A percentile compares a stretch with the other conserved stretches of the same genome.
phyloP scores from a whole-genome alignment of 2,329 filamentous ascomycete genomes.

The Colletotrichum tropicicola region DNA sequence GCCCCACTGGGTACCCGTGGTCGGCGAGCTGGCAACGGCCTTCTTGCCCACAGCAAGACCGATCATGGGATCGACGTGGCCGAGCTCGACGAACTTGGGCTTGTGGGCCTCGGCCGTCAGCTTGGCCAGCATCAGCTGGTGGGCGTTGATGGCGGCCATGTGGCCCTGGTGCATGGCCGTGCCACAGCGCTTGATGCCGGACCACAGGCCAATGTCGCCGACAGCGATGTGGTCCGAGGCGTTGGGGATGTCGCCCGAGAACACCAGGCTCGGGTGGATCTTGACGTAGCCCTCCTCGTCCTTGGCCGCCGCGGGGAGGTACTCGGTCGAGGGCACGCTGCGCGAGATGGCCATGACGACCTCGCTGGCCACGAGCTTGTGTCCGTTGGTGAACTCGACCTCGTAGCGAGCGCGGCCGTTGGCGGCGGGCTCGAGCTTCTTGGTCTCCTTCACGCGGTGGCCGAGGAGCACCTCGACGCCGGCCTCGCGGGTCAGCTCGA shows the following conservation, averaged over 20 bases:
- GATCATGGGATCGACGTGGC: slow-evolving; percentile 71
- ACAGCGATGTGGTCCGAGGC: slow-evolving; percentile 70
- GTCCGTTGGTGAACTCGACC: slow-evolving; percentile 68
- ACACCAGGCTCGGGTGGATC: slow-evolving; percentile 65
- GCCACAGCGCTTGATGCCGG: slow-evolving; percentile 83
- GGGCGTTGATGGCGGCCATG: slow-evolving; percentile 71
- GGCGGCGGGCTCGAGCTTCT: slow-evolving; percentile 48
- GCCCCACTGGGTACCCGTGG: slow-evolving; percentile 65
- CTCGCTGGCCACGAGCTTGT: slow-evolving; percentile 67
- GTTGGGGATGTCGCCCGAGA: slow-evolving; percentile 64
- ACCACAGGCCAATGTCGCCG: slow-evolving; percentile 77
- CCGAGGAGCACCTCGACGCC: slow-evolving; percentile 73
- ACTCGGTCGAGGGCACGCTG: slow-evolving; percentile 68
- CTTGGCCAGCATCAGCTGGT: slow-evolving; percentile 65
- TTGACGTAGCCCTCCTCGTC: slow-evolving; percentile 73
- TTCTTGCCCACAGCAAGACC: slow-evolving; percentile 76
- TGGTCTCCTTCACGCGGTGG: slow-evolving; percentile 62
- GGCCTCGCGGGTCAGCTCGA: slow-evolving; percentile 65
- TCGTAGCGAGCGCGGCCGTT: slow-evolving; percentile 52
- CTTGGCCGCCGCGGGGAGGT: slow-evolving; percentile 67
- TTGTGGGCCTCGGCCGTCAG: slow-evolving; percentile 40
- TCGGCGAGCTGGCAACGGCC: slow-evolving; percentile 69
- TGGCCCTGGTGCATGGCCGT: slow-evolving; percentile 79
- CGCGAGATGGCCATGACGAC: slow-evolving; percentile 77
- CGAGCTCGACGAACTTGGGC: slow-evolving; percentile 59